Evolutionary conservation across 495 filamentous ascomycete genomes (phyloP), one percentile per base, ranked within the genome.

Genomic region (Penicillium daleae): DNA sequence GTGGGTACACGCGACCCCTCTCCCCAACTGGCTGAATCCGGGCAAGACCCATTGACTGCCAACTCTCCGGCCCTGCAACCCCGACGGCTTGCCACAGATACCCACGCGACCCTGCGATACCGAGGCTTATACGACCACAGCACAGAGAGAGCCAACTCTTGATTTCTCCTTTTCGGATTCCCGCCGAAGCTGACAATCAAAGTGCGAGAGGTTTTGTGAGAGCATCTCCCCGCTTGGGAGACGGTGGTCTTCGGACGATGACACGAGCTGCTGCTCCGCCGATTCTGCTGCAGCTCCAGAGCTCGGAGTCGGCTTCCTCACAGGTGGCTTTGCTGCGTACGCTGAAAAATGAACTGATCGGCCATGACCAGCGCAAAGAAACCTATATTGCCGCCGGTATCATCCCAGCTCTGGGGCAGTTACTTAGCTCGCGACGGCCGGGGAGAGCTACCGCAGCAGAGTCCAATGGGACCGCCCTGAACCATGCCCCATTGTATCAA

Each of bases 341-440:
- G 29, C 74, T 98, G 15, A 99, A 96, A 80, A 93, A 97, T 74
- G 90, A 96, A 59, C 79, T 95, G 44, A 86, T 97, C 65, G 95
- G 95, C 33, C 92, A 97, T 76, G 86, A 90, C 27, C 88, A 95
- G 70, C 86, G 87, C 69, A 99, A 99, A 74, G 89, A 92, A 69
- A 65, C 84, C 40, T 92, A 87, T 82, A 77, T 98, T 22, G 76
- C 77, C 51, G 74, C 80, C 50, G 93, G 92, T 15, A 78, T 96
- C 27, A 76, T 97, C 42, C 84, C 85, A 27, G 78, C 85, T 40
- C 77, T 97, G 35, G 85, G 88, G 55, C 79, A 82, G 46, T 82
- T 92, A 31, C 75, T 97, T 33, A 63, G 60, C 15, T 67, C 72
- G 46, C 70, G 71, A 54, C 72, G 68, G 21, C 65, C 75, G 13